Base-by-base conservation (phyloP, 2,329 filamentous ascomycete species). In the Passalora sequoiae region DNA sequence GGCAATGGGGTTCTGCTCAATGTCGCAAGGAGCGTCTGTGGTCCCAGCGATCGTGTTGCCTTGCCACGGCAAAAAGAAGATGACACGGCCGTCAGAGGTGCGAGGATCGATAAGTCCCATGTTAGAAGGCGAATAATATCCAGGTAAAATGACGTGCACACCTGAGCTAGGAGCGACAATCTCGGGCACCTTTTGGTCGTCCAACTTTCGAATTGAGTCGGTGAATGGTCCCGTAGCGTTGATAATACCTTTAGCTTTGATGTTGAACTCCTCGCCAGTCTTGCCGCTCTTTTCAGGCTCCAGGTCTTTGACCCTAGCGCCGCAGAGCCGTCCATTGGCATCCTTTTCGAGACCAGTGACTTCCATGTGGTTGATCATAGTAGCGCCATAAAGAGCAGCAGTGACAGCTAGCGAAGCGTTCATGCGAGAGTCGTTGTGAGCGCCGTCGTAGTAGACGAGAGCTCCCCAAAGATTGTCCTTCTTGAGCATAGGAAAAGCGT, bases 31-130 rank as follows among this genome's bases (percentile, higher is more conserved):
- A 28, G 84, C 82, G 61, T 94, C 88, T 6, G 87, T 94, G 4
- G 88, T 94, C 49, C 88, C 88, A 33, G 87, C 88, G 60, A 94
- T 92, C 10, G 87, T 94, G 69, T 92, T 92, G 37, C 87, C 87
- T 69, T 94, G 87, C 88, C 88, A 94, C 16, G 88, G 88, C 29
- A 94, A 74, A 75, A 94, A 94, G 78, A 94, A 94, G 60, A 94
- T 91, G 38, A 94, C 88, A 62, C 88, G 80, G 15, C 88, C 88
- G 60, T 94, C 88, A 1, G 87, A 94, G 2, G 88, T 92, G 29
- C 81, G 80, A 4, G 88, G 87, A 59, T 94, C 88, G 57, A 94
- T 86, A 29, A 94, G 74, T 49, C 88, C 88, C 86, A 94, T 92
- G 60, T 89, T 83, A 15, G 81, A 76, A 31, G 87, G 87, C 57